A percentile compares a stretch with the other conserved stretches of the same genome.
Evolutionary conservation across 2,329 filamentous ascomycete species (phyloP).

Genomic region (Endoconidiophora polonica): DNA sequence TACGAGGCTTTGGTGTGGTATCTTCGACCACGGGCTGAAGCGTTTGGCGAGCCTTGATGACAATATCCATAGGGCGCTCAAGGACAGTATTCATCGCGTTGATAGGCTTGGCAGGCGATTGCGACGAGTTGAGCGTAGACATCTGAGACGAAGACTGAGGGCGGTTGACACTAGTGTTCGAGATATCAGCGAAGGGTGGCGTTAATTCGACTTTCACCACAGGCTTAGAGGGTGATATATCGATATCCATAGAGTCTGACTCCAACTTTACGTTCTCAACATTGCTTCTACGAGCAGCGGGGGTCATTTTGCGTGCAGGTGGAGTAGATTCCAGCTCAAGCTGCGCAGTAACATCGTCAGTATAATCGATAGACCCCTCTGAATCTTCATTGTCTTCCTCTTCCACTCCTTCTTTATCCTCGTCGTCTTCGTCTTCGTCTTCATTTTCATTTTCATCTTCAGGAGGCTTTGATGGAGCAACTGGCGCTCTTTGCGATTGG

Average conservation of each 20-base stretch:
- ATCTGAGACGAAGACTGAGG: constrained; percentile 19
- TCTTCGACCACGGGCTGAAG: constrained; percentile 54
- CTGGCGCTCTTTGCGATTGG: background rate
- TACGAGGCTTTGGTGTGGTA: constrained; percentile 61
- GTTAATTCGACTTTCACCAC: constrained; percentile 7
- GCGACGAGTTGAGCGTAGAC: constrained; percentile 34
- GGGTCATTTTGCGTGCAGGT: background rate
- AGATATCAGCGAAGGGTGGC: constrained; percentile 23
- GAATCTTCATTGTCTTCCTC: background rate
- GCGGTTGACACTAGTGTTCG: constrained; percentile 44
- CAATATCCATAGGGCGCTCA: constrained; percentile 86
- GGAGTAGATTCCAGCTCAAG: constrained; percentile 7
- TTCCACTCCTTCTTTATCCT: background rate
- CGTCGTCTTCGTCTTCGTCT: background rate
- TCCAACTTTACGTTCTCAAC: constrained; percentile 3
- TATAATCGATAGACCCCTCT: constrained; percentile 2
- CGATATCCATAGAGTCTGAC: constrained; percentile 2
- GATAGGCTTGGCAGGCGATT: constrained; percentile 47
- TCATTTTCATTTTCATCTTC: constrained; percentile 3
- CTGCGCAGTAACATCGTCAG: constrained; percentile 10
- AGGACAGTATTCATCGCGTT: constrained; percentile 61
- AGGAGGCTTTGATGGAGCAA: background rate
- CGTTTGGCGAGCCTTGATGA: constrained; percentile 66
- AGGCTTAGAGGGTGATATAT: constrained; percentile 4
- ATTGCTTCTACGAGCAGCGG: background rate